phyloP scores from a whole-genome alignment of 108 stramenopile species.

The Pelagomonas calceolata region DNA sequence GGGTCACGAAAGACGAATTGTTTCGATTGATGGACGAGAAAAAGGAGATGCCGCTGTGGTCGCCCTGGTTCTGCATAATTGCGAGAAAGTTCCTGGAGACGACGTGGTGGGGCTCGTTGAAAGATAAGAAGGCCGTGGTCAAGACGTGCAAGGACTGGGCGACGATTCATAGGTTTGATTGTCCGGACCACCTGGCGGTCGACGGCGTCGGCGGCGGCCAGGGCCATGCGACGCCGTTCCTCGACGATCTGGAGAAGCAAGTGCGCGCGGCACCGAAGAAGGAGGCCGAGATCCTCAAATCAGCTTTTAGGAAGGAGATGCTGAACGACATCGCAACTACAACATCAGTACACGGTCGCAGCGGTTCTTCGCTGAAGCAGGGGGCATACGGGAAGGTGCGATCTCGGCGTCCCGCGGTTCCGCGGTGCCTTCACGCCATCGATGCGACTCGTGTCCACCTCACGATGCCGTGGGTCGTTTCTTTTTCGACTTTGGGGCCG shows the following conservation, averaged over 20 bases:
- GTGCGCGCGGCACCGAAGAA: background rate
- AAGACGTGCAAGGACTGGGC: constrained; percentile 36
- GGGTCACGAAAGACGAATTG: constrained; percentile 56
- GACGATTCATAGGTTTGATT: constrained; percentile 70
- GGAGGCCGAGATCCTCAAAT: background rate
- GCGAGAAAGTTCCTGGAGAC: constrained; percentile 41
- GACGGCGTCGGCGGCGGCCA: constrained; percentile 53
- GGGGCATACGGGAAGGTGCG: constrained; percentile 96
- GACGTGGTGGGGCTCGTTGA: background rate
- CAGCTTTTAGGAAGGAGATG: background rate
- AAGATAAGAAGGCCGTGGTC: background rate
- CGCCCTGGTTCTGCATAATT: constrained; percentile 83
- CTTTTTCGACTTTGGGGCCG: too few species aligned
- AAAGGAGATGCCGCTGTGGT: constrained; percentile 46
- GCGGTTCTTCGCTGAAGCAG: constrained; percentile 49
- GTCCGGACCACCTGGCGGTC: constrained; percentile 50
- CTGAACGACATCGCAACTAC: background rate
- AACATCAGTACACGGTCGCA: background rate
- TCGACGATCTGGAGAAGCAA: constrained; percentile 13
- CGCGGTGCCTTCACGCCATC: too few species aligned
- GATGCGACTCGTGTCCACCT: too few species aligned
- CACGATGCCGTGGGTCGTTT: too few species aligned
- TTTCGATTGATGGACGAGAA: constrained; percentile 56
- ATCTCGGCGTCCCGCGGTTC: too few species aligned
- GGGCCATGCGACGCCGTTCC: constrained; percentile 61